Percentiles rank a stretch among this genome's conserved stretches.
Conservation (phyloP, 2,329 filamentous ascomycete genomes). For the Venturia carpophila region DNA sequence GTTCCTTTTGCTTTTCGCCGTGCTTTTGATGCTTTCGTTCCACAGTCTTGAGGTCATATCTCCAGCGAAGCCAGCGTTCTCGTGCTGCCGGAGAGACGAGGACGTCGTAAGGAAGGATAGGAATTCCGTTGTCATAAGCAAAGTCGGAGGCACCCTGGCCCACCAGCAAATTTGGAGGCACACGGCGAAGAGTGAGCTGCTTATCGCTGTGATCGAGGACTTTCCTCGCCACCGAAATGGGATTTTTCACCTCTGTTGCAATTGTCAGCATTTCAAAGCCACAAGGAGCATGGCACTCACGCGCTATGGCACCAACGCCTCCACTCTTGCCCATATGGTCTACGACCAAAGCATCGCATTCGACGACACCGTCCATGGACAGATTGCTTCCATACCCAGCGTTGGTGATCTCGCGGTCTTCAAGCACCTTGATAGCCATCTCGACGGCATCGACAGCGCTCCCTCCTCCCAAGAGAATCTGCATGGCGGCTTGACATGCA, state of each 20-base stretch:
- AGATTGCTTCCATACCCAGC: conserved; percentile 94
- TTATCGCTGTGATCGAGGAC: conserved; percentile 71
- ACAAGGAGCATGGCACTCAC: conserved; percentile 47
- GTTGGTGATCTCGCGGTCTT: conserved; percentile 94
- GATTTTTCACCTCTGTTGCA: conserved; percentile 75
- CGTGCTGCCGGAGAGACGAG: conserved; percentile 73
- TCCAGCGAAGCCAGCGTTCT: conserved; percentile 75
- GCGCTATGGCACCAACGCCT: conserved; percentile 81
- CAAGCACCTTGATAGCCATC: conserved; percentile 75
- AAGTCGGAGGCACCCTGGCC: conserved; percentile 82
- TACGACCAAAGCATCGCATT: conserved; percentile 90
- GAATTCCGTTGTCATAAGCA: conserved; percentile 69
- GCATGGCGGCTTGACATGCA: conserved; percentile 78
- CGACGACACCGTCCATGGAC: conserved; percentile 80
- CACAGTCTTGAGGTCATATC: conserved; percentile 56
- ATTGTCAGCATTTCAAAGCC: conserved; percentile 20
- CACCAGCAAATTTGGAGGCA: conserved; percentile 87
- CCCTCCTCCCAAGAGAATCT: conserved; percentile 67
- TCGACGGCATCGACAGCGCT: conserved; percentile 84
- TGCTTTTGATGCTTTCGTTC: conserved; percentile 37
- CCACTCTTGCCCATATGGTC: conserved; percentile 88
- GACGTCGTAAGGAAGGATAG: conserved; percentile 62
- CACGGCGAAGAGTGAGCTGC: conserved; percentile 73
- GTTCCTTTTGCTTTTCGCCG: conserved; percentile 25
- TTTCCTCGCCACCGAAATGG: conserved; percentile 75